Percentiles rank a stretch among this genome's conserved stretches.
Conservation (phyloP, 257 asterid species). For the Forsythia suspensa region DNA sequence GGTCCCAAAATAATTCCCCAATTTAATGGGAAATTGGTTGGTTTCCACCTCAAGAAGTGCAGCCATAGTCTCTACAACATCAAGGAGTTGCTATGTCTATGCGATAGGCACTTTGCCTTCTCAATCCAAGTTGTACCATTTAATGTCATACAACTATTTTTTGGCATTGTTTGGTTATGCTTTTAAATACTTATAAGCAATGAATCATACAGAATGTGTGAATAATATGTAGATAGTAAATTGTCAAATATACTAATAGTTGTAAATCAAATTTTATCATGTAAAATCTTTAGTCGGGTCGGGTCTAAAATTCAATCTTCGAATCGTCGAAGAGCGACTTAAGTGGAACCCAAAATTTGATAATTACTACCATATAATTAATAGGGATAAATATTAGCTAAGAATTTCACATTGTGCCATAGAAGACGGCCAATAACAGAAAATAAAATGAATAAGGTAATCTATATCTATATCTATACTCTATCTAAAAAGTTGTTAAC, state of each 20-base stretch:
- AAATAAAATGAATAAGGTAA: neutral
- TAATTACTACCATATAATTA: too few species aligned
- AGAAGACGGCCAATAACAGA: neutral
- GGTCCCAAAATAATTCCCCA: neutral
- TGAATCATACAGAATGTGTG: too few species aligned
- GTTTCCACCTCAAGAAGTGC: conserved; percentile 22
- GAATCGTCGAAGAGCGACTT: neutral
- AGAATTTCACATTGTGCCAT: neutral
- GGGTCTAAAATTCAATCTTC: neutral
- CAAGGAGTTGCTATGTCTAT: conserved; percentile 33
- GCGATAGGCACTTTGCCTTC: conserved; percentile 33
- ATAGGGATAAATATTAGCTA: neutral
- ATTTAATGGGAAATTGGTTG: conserved; percentile 14
- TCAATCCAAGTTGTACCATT: conserved; percentile 6
- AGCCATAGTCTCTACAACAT: neutral
- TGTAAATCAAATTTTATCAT: neutral
- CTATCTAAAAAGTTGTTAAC: too few species aligned
- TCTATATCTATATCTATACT: too few species aligned
- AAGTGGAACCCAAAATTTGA: neutral
- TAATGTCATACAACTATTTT: neutral
- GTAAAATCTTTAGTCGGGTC: neutral
- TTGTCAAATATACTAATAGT: too few species aligned
- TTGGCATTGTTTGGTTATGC: too few species aligned
- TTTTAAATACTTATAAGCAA: too few species aligned
- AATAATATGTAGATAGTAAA: too few species aligned